Evolutionary conservation across 768 basidiomycete genomes (phyloP).

Genomic region (Phaffia tasmanica): DNA sequence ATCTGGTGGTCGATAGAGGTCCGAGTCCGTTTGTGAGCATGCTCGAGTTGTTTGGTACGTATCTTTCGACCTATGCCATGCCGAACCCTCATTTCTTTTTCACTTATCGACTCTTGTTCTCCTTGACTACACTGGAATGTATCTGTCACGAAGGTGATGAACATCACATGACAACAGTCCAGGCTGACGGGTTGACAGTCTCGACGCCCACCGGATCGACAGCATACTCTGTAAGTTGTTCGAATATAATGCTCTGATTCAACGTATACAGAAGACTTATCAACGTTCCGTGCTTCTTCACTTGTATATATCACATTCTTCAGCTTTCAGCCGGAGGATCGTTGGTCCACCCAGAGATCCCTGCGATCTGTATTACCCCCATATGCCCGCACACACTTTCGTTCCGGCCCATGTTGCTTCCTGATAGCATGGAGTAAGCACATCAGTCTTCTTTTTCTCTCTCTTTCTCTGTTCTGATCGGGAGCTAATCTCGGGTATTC

Average conservation of each 20-base stretch:
- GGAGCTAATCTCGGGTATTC: no score
- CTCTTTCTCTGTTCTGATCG: no score
- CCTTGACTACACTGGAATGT: slow-evolving; percentile 24
- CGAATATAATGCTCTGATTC: neutral
- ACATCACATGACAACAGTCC: slow-evolving; percentile 97
- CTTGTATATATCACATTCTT: neutral
- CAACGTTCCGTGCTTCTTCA: slow-evolving; percentile 20
- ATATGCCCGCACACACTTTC: slow-evolving; percentile 98
- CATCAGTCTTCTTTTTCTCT: no score
- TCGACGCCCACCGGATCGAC: slow-evolving; percentile 97
- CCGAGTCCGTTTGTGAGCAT: slow-evolving; percentile 95
- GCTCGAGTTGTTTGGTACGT: slow-evolving; percentile 87
- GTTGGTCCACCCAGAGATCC: slow-evolving; percentile 93
- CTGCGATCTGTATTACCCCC: slow-evolving; percentile 88
- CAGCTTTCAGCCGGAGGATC: slow-evolving; percentile 93
- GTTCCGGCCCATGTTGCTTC: slow-evolving; percentile 95
- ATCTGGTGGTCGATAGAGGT: slow-evolving; percentile 93
- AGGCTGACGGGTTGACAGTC: slow-evolving; percentile 90
- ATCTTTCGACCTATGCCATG: neutral
- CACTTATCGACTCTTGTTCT: neutral
- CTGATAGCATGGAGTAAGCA: slow-evolving; percentile 78
- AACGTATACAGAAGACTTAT: slow-evolving; percentile 9
- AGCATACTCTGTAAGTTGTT: slow-evolving; percentile 75
- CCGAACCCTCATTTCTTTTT: slow-evolving; percentile 7
- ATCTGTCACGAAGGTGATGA: slow-evolving; percentile 69